Evolutionary conservation across 1,139 yeast genomes (phyloP), one percentile per base, ranked within the genome.

Genomic region (Suhomyces coccinellae): DNA sequence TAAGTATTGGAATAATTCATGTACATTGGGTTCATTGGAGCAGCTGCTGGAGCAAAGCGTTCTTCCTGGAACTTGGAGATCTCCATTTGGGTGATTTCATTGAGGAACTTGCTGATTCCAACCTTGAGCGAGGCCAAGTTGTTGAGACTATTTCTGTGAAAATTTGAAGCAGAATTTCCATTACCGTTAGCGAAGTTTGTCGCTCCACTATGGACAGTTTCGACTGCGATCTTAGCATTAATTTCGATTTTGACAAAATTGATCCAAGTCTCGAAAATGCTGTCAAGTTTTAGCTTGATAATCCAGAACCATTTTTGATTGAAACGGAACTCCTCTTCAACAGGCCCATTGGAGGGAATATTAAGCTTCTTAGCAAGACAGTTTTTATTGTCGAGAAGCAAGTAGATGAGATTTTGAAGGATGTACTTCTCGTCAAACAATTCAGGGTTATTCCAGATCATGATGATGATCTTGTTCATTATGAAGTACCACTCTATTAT

Each of bases 401-500:
- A 46, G 33, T 46, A 53, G 24, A 55, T 36, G 33, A 55, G 40
- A 33, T 52, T 52, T 26, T 55, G 57, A 26, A 55, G 44, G 13
- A 55, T 49, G 33, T 52, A 55, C 38, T 52, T 55, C 14, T 50
- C 50, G 14, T 52, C 54, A 39, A 55, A 55, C 28, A 51, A 33
- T n/a, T 48, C 52, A 1, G 55, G 52, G 27, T 43, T 40, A 38
- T 43, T 52, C 58, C 58, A 54, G 17, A 49, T 50, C 52, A 52
- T 50, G 10, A 54, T 38, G 40, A 72, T 57, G 2, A 68, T 51
- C 52, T 71, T 71, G 40, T 63, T 59, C 58, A 70, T 61, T 2
- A 72, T 63, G 34, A 72, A 50, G 51, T 67, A 71, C 77, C 77
- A 73, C 47, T 71, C 75, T 36, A 70, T 54, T 1, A 72, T 46